Conservation (phyloP, 257 asterid genomes). For the Penstemon eatonii region DNA sequence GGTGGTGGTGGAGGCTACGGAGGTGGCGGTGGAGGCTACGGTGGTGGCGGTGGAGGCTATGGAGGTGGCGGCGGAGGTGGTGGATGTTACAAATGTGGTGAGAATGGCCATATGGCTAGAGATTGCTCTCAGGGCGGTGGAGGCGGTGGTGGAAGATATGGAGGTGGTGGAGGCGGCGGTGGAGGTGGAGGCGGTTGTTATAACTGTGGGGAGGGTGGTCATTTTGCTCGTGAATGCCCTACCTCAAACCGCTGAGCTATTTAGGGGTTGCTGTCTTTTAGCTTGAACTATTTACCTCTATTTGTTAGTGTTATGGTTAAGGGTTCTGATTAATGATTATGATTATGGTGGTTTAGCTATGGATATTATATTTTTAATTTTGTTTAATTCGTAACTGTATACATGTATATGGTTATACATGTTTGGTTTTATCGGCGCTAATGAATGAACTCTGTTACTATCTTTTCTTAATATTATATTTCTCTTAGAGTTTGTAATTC, state of each 20-base stretch:
- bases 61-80: slow-evolving; percentile 32
- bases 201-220: slow-evolving; percentile 41
- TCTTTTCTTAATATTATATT: neutral
- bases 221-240: slow-evolving; percentile 46
- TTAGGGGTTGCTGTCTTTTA: slow-evolving; percentile 1
- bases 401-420: slow-evolving; percentile 23
- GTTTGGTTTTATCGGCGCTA: slow-evolving; percentile 2
- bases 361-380: neutral
- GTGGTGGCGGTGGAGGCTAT: slow-evolving; percentile 3
- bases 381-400: neutral
- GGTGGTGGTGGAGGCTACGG: slow-evolving; percentile 34
- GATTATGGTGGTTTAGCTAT: too few relatives aligned
- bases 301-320: too few relatives aligned
- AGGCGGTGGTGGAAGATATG: slow-evolving; percentile 32
- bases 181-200: slow-evolving; percentile 38
- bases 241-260: slow-evolving; percentile 36
- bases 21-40: slow-evolving; percentile 27
- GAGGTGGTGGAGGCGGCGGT: slow-evolving; percentile 25
- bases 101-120: slow-evolving; percentile 22
- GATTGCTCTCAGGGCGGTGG: slow-evolving; percentile 28
- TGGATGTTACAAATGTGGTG: slow-evolving; percentile 26
- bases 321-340: too few relatives aligned
- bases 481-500: neutral
- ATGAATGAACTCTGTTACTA: slow-evolving; percentile 22
- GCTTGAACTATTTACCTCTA: too few relatives aligned